Evolutionary conservation across 2,329 filamentous ascomycete genomes (phyloP), one percentile per base, ranked within the genome.

Genomic region (Pseudogymnoascus sp.): DNA sequence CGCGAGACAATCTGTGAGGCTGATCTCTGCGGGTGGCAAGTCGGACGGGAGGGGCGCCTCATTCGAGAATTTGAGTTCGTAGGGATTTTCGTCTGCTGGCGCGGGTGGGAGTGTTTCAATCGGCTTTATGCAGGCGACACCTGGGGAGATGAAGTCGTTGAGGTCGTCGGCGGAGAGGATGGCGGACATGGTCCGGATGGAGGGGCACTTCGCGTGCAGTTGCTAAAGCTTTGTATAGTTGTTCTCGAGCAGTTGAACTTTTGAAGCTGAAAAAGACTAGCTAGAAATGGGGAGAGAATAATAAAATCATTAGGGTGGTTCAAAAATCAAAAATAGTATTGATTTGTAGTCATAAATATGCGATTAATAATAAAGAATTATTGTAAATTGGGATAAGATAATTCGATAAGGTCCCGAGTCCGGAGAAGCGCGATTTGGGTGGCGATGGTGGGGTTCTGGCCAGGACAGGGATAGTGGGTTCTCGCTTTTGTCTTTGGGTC

Each of bases 121-220:
- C 29, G 95, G 95, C 73, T 99, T 97, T 77, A 99, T 97, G 78
- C 95, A 99, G 67, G 95, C 95, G 72, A 99, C 93, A 67, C 93
- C 93, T 12, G 95, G 95, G 64, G 90, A 95, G 74, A 99, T 99
- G 79, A 99, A 99, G 81, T 99, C 95, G 81, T 99, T 99, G 66
- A 99, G 82, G 75, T 97, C 93, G 80, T 99, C 93, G 72, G 89
- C 88, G 64, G 93, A 97, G 71, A 99, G 88, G 72, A 99, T 99
- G 67, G 95, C 95, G 74, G 92, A 96, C 95, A 99, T 99, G 67
- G 75, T 80, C 57, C 47, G 16, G 37, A 62, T 51, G 64, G 67
- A 64, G 63, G 65, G 67, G 59, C 59, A 42, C 59, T 61, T 57
- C 29, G 29, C 51, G 51, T 57, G 51, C 51, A 1, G 29, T 12